Evolutionary conservation across 2,329 filamentous ascomycete species (phyloP), one percentile per base, ranked within the genome.

Genomic region (Aspergillus alliaceus): DNA sequence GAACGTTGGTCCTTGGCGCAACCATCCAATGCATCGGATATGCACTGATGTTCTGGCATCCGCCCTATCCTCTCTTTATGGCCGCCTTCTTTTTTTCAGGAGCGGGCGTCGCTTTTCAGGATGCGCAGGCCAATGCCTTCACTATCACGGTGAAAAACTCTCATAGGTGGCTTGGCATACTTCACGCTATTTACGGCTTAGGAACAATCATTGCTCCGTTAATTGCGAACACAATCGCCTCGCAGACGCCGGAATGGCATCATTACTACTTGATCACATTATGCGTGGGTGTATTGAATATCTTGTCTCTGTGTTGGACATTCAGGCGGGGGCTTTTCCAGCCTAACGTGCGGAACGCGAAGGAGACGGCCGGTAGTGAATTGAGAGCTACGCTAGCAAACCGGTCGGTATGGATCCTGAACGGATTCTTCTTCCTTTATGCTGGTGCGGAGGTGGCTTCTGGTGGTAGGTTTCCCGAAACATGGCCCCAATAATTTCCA

Each of bases 371-470:
- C 4, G 61, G 48, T 14, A 54, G 57, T 11, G 62, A 67, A 51
- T 39, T 67, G 37, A 59, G 54, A 18, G 64, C 60, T 6, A 65
- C 62, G 3, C 32, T 67, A 9, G 31, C 56, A 2, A 63, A 62
- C 49, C 58, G 54, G 37, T 47, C 59, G 7, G 61, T 67, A 14
- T 67, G 65, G 65, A 61, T 66, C 32, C 53, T 67, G 31, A 66
- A 66, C 31, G 61, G 61, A 14, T 67, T 67, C 32, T 67, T 66
- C 55, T 65, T 67, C 42, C 58, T 67, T 34, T 67, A 67, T 57
- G 60, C 60, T 14, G 65, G 65, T 11, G 62, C 62, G 15, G 65
- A 67, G 40, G 64, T 67, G 27, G 64, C 59, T 25, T 60, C 61
- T 37, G 65, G 65, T n/a, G 65, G 65, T 67, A 61, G 4, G 54